Base-by-base conservation (phyloP, 257 asterid species). In the Buddleja alternifolia region DNA sequence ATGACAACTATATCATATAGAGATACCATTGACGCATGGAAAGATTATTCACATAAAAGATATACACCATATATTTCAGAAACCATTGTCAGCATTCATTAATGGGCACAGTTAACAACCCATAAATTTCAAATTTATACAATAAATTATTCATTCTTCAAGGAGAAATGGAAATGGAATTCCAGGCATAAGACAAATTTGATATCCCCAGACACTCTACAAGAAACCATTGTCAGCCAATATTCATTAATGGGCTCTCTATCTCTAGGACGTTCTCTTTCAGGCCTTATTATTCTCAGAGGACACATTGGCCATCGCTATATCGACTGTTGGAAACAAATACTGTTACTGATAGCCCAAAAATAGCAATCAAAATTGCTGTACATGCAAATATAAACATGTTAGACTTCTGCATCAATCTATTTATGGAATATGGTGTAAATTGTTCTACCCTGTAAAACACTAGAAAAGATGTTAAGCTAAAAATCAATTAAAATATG, bases 1-100 rank as follows among this genome's bases (percentile, higher is more conserved):
- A 60, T 5, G 23, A 48, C 46, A 50, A 60, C 65, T 12, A 45
- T 4, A 44, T 78, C 75, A 75, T n/a, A 20, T 34, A 63, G n/a
- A 60, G 56, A 50, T 47, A 52, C 14, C 15, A 48, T 60, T 20
- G 32, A 21, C 36, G 39, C 9, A 44, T 12, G 32, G 69, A 37
- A 71, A 54, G n/a, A 42, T n/a, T 75, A 56, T 24, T 29, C 58
- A 29, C 40, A 40, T 63, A 53, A 70, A 24, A 20, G 52, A 41
- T 36, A 66, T 16, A 32, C 57, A 23, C 15, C 44, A n/a, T 39
- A 12, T n/a, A 51, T 63, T 62, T 21, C 11, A 12, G 68, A 56
- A 55, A 44, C 66, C 46, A 37, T 16, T 3, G 41, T 9, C 42
- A 53, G 7, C 1, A 45, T 58, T 10, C 14, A 58, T 9, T 45